Base-by-base conservation (phyloP, 768 basidiomycete species). In the Tulasnella sp. region DNA sequence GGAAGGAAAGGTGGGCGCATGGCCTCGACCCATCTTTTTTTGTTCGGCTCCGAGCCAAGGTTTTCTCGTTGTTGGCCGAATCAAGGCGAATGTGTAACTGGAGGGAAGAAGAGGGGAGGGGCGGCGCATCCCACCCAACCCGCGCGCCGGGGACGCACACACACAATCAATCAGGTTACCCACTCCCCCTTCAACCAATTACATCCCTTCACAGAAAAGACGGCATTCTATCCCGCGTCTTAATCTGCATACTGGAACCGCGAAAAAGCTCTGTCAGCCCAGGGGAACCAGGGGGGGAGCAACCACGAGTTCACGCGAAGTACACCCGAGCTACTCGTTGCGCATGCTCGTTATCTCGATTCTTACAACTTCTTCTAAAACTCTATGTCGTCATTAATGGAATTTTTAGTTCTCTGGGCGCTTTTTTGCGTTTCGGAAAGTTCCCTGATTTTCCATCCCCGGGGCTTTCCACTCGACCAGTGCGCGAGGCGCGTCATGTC, bases 31-130 rank as follows among this genome's bases (percentile, higher is more conserved):
- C 1, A 34, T 16, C 27, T 7, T 68, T n/a, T n/a, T 56, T 56
- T 56, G 19, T 56, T 68, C 62, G 62, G 62, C 62, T 68, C 62
- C 62, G 62, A 12, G n/a, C 62, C 62, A 68, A 68, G 62, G 62
- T 16, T 68, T 68, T 68, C 18, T 34, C 14, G 62, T 68, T 68
- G 62, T 68, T 68, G 16, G 14, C 62, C 62, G 62, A 68, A 68
- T 31, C 9, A 3, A 16, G 62, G 24, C 27, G 62, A 68, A 68
- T 68, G 62, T 68, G 62, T 68, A 68, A 68, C 62, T 34, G 62
- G 62, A 68, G 62, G 62, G 62, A 68, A 31, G 48, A n/a, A n/a
- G 48, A 10, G 24, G 21, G 4, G 48, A 46, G 46, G 14, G 14
- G 19, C 46, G 46, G 46, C 46, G 46, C 46, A 48, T 48, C 40